Conservation (phyloP, 345 rosid genomes). For the Luvunga scandens region DNA sequence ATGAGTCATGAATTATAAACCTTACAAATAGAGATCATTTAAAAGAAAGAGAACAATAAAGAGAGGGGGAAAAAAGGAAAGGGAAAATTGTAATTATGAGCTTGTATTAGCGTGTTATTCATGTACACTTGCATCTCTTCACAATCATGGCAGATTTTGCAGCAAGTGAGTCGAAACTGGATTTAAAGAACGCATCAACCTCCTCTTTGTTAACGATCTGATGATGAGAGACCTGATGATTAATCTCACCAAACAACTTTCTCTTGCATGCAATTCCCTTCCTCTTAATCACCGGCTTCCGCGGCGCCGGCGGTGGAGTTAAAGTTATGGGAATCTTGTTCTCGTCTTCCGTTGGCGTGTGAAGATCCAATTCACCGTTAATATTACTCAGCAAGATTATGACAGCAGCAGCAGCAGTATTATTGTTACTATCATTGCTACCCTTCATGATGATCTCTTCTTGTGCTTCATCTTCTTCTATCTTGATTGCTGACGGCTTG, state of each 20-base stretch:
- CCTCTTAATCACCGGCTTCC: slow-evolving; percentile 9
- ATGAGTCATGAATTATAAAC: slow-evolving; percentile 1
- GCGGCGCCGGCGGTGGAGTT: slow-evolving; percentile 31
- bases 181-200: slow-evolving; percentile 23
- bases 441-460: not conserved
- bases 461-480: not conserved
- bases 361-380: slow-evolving; percentile 8
- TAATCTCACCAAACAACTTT: slow-evolving; percentile 12
- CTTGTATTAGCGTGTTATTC: not conserved
- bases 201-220: slow-evolving; percentile 26
- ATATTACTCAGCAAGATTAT: too few relatives aligned
- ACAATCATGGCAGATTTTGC: not conserved
- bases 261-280: slow-evolving; percentile 14
- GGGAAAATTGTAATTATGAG: not conserved
- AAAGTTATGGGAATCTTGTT: slow-evolving; percentile 22
- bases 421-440: too few relatives aligned
- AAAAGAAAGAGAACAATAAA: not conserved
- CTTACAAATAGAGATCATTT: not conserved
- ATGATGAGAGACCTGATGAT: not conserved
- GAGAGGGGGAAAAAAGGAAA: not conserved
- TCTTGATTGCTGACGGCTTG: not conserved
- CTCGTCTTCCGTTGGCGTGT: slow-evolving; percentile 26
- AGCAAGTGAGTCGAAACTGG: slow-evolving; percentile 13
- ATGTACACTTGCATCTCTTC: slow-evolving; percentile 25
- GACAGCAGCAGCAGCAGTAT: too few relatives aligned